Evolutionary conservation across 2,329 filamentous ascomycete species (phyloP).

Genomic region (Aspergillus tamarii): DNA sequence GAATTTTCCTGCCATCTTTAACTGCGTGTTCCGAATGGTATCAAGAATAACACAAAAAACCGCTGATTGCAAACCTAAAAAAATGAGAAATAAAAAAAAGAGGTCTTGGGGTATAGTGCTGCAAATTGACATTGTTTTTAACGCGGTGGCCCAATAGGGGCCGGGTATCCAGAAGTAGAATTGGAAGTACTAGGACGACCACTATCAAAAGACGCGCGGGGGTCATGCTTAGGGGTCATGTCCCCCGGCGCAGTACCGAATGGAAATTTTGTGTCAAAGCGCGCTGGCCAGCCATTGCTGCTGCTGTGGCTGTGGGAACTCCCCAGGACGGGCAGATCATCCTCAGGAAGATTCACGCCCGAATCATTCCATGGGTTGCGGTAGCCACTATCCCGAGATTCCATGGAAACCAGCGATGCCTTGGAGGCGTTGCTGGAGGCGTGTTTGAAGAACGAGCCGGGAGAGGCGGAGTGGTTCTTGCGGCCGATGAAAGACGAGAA

Average conservation of each 20-base stretch:
- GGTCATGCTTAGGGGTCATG: conserved; percentile 78
- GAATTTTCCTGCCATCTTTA: conserved; percentile 10
- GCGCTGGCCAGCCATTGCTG: conserved; percentile 55
- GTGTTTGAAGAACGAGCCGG: conserved; percentile 87
- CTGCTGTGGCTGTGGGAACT: conserved; percentile 66
- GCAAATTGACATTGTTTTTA: conserved; percentile 62
- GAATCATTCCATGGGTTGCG: conserved; percentile 98
- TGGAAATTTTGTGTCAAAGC: conserved; percentile 67
- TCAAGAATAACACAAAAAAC: conserved; percentile 39
- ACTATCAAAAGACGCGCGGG: conserved; percentile 85
- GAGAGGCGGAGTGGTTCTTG: conserved; percentile 89
- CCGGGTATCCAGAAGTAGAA: conserved; percentile 97
- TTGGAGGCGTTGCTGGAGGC: conserved; percentile 89
- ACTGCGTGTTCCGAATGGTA: conserved; percentile 32
- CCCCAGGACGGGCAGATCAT: conserved; percentile 64
- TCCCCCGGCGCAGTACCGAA: conserved; percentile 71
- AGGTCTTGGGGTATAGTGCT: conserved; percentile 50
- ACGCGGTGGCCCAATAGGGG: conserved; percentile 87
- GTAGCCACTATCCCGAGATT: conserved; percentile 92
- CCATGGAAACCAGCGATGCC: conserved; percentile 92
- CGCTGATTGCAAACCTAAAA: conserved; percentile 21
- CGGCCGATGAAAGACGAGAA: conserved; percentile 96
- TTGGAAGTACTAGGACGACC: conserved; percentile 91
- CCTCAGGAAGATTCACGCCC: conserved; percentile 89
- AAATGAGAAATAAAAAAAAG: conserved; percentile 34